Evolutionary conservation across 306 rosid species (phyloP), one percentile per base, ranked within the genome.

Genomic region (Rosa rugosa): DNA sequence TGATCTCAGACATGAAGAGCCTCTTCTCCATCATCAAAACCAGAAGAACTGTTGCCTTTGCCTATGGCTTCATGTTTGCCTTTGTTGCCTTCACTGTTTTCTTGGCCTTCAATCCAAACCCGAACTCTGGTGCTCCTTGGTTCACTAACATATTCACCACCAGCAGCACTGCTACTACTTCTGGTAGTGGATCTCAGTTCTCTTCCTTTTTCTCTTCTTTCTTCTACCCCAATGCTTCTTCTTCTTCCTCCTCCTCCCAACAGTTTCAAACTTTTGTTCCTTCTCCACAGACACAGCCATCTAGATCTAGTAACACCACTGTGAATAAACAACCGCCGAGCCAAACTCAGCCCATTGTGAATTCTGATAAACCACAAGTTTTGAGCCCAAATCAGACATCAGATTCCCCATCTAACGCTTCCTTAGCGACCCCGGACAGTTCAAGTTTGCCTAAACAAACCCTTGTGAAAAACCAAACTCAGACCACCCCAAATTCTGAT

Each of bases 21-120:
- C 88, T 91, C 82, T 83, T 91, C 84, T 49, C 93, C 70, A 8
- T 89, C 76, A 56, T 91, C 83, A 93, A 84, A 84, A 72, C 96
- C 41, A 88, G 88, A 86, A 86, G 85, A 76, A 89, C 97, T 0
- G 62, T 82, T 0, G 85, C 92, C 71, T 88, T 93, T 73, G 90
- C 84, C 0, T 95, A 90, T 79, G 94, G 90, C 70, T 89, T 87
- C 44, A 82, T 84, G 80, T 78, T 95, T 10, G 85, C 88, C 22
- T 93, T 93, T 74, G 84, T 95, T 50, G 82, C 78, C 79, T 81
- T 91, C 86, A 95, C 99, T 11, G 79, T 85, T 36, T 91, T 95
- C 87, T 45, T 95, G 63, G 93, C 92, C 46, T 90, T 90, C 57
- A 86, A 81, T 14, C 92, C 98, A 73, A 84, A 97, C 40, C 63